Percentiles rank a stretch among this genome's conserved stretches.
phyloP scores from a whole-genome alignment of 495 filamentous ascomycete species.

The Annulohypoxylon stygium region DNA sequence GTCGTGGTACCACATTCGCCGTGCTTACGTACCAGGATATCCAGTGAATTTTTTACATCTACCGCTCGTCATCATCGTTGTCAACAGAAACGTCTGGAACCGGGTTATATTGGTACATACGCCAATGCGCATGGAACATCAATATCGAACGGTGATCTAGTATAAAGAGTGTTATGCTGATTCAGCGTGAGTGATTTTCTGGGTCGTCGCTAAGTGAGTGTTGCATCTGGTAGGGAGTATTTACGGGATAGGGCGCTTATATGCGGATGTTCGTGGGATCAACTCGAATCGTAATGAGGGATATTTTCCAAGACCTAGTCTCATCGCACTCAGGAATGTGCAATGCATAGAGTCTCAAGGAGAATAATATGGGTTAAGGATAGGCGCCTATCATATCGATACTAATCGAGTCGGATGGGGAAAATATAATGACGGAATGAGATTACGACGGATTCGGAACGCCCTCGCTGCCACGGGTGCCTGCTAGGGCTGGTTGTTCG shows the following conservation, averaged over 20 bases:
- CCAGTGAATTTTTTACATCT: not conserved
- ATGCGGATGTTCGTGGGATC: not conserved
- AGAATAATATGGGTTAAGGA: not conserved
- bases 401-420: constrained; percentile 5
- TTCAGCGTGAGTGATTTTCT: not conserved
- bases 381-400: not conserved
- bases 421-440: constrained; percentile 25
- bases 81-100: not conserved
- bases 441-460: constrained; percentile 6
- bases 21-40: not conserved
- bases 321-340: not conserved
- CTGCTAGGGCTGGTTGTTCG: not conserved
- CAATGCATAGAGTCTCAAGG: not conserved
- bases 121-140: not conserved
- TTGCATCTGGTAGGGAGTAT: not conserved
- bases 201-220: not conserved
- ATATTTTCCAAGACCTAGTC: not conserved
- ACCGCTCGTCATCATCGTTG: not conserved
- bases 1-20: not conserved
- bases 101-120: not conserved
- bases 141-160: not conserved
- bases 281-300: not conserved
- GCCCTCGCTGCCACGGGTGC: not conserved
- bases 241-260: not conserved
- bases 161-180: not conserved